phyloP scores from a whole-genome alignment of 805 yeast species.

The Teunomyces lycoperdinae region DNA sequence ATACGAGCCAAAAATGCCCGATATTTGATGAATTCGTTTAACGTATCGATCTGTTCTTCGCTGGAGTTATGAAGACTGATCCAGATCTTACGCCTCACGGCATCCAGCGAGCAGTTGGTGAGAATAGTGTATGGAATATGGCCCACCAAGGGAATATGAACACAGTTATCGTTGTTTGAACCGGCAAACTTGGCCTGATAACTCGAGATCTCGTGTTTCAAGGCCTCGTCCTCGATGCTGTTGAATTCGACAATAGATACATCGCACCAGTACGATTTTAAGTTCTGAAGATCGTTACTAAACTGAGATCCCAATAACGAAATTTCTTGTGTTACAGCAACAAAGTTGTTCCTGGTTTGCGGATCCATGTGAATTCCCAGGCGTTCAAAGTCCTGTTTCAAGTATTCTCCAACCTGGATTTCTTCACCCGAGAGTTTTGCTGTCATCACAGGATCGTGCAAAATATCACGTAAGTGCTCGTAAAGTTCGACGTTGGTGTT shows the following conservation, averaged over 20 bases:
- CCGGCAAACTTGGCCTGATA: conserved; percentile 25
- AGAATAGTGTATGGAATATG: conserved; percentile 64
- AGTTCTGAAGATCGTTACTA: conserved; percentile 44
- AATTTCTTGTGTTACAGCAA: conserved; percentile 74
- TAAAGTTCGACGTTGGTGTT: conserved; percentile 81
- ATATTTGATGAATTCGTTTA: conserved; percentile 58
- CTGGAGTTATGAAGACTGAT: conserved; percentile 65
- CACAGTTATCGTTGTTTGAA: conserved; percentile 3
- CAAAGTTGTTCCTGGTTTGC: conserved; percentile 63
- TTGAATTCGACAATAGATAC: conserved; percentile 30
- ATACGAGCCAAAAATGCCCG: conserved; percentile 70
- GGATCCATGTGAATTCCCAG: conserved; percentile 85
- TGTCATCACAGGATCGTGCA: conserved; percentile 37
- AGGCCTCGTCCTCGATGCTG: conserved; percentile 16
- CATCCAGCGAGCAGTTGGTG: conserved; percentile 52
- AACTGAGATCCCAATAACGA: conserved; percentile 81
- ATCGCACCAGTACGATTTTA: conserved; percentile 37
- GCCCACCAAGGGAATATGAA: conserved; percentile 47
- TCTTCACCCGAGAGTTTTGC: conserved; percentile 65
- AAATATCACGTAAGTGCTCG: conserved; percentile 52
- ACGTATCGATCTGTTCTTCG: conserved; percentile 53
- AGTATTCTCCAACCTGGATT: conserved; percentile 71
- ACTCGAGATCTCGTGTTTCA: conserved; percentile 24
- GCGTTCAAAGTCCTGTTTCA: conserved; percentile 81
- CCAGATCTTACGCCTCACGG: conserved; percentile 71